phyloP scores from a whole-genome alignment of 208 protist species.

The Leishmania lainsoni region DNA sequence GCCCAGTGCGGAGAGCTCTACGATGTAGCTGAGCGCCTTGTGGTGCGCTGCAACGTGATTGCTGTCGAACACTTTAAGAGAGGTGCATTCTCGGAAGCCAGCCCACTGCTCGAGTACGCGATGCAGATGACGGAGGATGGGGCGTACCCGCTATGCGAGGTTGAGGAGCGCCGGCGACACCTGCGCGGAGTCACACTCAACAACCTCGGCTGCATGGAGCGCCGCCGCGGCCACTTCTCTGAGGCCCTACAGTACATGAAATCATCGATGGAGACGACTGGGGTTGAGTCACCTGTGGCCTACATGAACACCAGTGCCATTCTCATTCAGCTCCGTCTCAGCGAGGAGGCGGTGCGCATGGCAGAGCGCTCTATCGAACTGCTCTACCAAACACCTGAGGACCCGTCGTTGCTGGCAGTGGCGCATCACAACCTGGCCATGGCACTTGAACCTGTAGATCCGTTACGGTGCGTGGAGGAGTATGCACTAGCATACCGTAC shows the following conservation, averaged over 20 bases:
- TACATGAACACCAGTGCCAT: constrained; percentile 92
- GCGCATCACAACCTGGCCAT: constrained; percentile 93
- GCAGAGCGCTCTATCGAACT: constrained; percentile 74
- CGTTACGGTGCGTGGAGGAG: constrained; percentile 62
- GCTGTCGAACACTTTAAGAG: constrained; percentile 80
- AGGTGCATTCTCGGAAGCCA: constrained; percentile 63
- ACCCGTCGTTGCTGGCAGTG: constrained; percentile 80
- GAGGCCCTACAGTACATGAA: constrained; percentile 78
- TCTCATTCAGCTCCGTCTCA: constrained; percentile 75
- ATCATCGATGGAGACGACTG: constrained; percentile 74
- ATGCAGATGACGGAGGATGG: constrained; percentile 71
- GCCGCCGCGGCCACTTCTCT: constrained; percentile 78
- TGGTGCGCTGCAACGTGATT: constrained; percentile 73
- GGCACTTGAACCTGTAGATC: constrained; percentile 82
- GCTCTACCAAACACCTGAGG: constrained; percentile 67
- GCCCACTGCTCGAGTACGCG: constrained; percentile 60
- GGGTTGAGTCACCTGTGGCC: constrained; percentile 76
- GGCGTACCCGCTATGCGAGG: constrained; percentile 70
- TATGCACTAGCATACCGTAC: constrained; percentile 69
- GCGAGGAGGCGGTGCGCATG: constrained; percentile 76
- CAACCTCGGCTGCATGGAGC: constrained; percentile 91
- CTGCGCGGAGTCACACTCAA: constrained; percentile 87
- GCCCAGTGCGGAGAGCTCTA: constrained; percentile 42
- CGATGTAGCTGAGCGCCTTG: constrained; percentile 77
- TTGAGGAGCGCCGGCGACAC: constrained; percentile 56